Evolutionary conservation across 2,329 filamentous ascomycete species (phyloP).

Genomic region (Curvularia verruculosa): DNA sequence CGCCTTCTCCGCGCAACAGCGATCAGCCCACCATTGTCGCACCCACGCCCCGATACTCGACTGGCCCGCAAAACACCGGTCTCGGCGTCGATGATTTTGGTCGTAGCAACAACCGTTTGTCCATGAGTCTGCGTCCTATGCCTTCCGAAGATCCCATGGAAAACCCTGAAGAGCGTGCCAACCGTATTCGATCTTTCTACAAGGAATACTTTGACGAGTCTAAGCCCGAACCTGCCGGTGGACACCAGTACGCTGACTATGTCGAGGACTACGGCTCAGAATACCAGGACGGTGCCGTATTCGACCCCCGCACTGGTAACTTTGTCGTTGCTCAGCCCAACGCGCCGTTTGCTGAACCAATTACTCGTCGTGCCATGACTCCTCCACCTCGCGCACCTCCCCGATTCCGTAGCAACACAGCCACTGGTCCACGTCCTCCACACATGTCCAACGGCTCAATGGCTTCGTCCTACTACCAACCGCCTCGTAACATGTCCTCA

Average conservation of each 20-base stretch:
- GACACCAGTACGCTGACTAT: constrained; percentile 58
- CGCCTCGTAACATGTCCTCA: constrained; percentile 51
- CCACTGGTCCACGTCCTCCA: constrained; percentile 36
- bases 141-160: constrained; percentile 86
- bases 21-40: constrained; percentile 32
- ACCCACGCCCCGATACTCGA: constrained; percentile 39
- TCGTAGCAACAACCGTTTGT: constrained; percentile 57
- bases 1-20: constrained; percentile 48
- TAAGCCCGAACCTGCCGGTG: constrained; percentile 55
- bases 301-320: constrained; percentile 63
- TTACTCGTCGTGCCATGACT: constrained; percentile 92
- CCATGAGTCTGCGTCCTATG: constrained; percentile 76
- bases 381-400: constrained; percentile 77
- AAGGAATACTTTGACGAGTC: constrained; percentile 98
- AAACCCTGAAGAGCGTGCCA: constrained; percentile 91
- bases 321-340: constrained; percentile 63
- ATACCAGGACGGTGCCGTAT: constrained; percentile 66
- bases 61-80: constrained; percentile 21
- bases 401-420: constrained; percentile 53
- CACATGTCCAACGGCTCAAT: constrained; percentile 58
- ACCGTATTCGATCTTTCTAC: constrained; percentile 97
- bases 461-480: constrained; percentile 53
- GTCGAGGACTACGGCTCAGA: constrained; percentile 77
- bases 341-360: constrained; percentile 78
- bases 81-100: constrained; percentile 42